phyloP scores from a whole-genome alignment of 768 basidiomycete genomes.

The Auricularia heimuer region DNA sequence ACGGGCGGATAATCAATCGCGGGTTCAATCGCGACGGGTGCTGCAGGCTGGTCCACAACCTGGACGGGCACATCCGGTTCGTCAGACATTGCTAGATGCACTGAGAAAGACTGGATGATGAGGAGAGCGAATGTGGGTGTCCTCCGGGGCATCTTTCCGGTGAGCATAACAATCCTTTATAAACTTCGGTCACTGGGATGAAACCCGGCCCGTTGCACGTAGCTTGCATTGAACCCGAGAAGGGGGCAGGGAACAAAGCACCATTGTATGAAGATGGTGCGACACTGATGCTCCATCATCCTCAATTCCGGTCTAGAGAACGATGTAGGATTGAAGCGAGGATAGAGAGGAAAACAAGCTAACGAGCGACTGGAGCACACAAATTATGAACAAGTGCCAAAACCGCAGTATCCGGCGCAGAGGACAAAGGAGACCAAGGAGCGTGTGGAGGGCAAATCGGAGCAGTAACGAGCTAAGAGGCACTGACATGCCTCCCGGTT shows the following conservation, averaged over 20 bases:
- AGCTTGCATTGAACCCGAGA: not conserved
- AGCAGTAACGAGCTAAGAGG: not conserved
- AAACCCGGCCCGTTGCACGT: no score
- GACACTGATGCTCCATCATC: not conserved
- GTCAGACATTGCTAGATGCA: no score
- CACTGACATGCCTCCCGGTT: not conserved
- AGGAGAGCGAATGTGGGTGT: no score
- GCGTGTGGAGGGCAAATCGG: not conserved
- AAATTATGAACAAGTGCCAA: not conserved
- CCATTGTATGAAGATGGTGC: not conserved
- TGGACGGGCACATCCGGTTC: no score
- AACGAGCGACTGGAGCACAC: conserved; percentile 1
- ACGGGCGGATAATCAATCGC: not conserved
- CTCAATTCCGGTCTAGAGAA: not conserved
- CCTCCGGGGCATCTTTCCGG: no score
- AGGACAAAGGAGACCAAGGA: not conserved
- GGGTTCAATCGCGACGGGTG: no score
- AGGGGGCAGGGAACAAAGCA: not conserved
- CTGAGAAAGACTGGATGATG: no score
- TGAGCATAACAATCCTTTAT: no score
- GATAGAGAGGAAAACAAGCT: not conserved
- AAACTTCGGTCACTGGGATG: no score
- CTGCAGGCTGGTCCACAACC: no score
- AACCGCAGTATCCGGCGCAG: not conserved
- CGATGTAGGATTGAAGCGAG: not conserved